Conservation (phyloP, 208 protist species). For the Strigomonas galati region DNA sequence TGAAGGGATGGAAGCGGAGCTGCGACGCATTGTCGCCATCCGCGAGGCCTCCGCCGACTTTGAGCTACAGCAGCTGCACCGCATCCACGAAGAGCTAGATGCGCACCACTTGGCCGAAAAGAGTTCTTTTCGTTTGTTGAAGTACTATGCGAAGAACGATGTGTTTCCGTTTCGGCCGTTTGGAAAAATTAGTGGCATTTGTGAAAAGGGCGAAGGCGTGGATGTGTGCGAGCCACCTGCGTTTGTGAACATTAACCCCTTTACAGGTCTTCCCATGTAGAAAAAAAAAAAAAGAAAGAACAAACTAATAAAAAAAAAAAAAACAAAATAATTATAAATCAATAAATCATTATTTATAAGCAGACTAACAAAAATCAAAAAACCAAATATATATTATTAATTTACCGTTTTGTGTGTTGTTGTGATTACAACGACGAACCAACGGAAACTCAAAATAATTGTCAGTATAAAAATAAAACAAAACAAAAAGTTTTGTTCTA, state of each 20-base stretch:
- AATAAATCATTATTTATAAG: background rate
- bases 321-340: slow-evolving; percentile 13
- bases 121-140: slow-evolving; percentile 67
- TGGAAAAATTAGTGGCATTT: slow-evolving; percentile 86
- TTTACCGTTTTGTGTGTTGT: background rate
- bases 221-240: slow-evolving; percentile 39
- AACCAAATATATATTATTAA: background rate
- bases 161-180: slow-evolving; percentile 72
- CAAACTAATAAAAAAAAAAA: background rate
- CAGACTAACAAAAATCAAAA: background rate
- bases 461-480: background rate
- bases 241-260: slow-evolving; percentile 82
- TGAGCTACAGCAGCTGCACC: slow-evolving; percentile 53
- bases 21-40: slow-evolving; percentile 58
- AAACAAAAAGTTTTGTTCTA: slow-evolving; percentile 7
- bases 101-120: slow-evolving; percentile 74
- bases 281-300: slow-evolving; percentile 9
- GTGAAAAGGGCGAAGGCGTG: slow-evolving; percentile 73
- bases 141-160: slow-evolving; percentile 88
- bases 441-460: background rate
- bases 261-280: slow-evolving; percentile 38
- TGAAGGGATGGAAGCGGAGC: slow-evolving; percentile 47
- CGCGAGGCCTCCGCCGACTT: slow-evolving; percentile 38
- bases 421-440: too few relatives aligned
- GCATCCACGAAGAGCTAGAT: slow-evolving; percentile 44